Conservation (phyloP, 1,284 basidiomycete species). For the Puccinia brachypodii region DNA sequence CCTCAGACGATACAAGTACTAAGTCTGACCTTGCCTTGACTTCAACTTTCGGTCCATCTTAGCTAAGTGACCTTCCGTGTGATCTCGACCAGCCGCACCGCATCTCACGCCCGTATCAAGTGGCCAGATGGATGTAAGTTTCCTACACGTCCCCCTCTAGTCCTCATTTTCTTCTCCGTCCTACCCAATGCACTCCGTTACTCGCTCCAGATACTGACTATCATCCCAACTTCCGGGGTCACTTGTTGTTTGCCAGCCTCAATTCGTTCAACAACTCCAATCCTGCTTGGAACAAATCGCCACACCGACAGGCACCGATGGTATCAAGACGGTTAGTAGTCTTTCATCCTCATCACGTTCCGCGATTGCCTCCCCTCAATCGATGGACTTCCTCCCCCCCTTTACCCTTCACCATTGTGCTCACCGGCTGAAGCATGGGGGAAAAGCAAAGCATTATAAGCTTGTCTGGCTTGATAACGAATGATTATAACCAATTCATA, state of each 20-base stretch:
- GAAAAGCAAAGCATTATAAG: neutral
- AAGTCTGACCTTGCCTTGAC: too few species aligned
- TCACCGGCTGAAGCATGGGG: neutral
- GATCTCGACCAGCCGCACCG: too few species aligned
- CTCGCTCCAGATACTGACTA: too few species aligned
- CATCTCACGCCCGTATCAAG: too few species aligned
- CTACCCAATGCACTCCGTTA: too few species aligned
- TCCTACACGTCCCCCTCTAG: neutral
- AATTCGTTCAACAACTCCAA: constrained; percentile 41
- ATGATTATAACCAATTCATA: constrained; percentile 49
- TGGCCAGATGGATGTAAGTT: neutral
- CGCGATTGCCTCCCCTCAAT: neutral
- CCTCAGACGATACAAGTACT: too few species aligned
- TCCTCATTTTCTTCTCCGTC: neutral
- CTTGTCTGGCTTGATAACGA: constrained; percentile 9
- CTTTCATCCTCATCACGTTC: neutral
- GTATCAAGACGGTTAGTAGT: constrained; percentile 37
- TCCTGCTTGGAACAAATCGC: constrained; percentile 44
- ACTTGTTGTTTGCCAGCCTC: constrained; percentile 14
- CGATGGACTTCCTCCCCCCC: neutral
- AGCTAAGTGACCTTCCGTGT: too few species aligned
- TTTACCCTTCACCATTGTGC: neutral
- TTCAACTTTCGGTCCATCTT: too few species aligned
- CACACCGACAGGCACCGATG: constrained; percentile 36
- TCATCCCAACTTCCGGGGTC: neutral